Evolutionary conservation across 2,329 filamentous ascomycete species (phyloP).

Genomic region (Dissoconium aciculare): DNA sequence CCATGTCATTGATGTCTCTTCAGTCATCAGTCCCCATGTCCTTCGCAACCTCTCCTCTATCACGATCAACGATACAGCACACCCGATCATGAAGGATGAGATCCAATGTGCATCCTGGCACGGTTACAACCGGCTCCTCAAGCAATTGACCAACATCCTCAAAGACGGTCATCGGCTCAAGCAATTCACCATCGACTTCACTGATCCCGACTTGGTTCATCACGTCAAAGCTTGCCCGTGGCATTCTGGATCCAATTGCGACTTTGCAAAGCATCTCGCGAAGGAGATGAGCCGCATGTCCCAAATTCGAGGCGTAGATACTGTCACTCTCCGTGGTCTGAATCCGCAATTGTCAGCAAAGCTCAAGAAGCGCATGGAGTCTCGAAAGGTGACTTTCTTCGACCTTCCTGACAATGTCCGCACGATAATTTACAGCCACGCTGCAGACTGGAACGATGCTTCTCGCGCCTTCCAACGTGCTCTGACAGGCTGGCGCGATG

Average conservation of each 20-base stretch:
- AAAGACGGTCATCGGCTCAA: slow-evolving; percentile 17
- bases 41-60: slow-evolving; percentile 29
- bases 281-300: slow-evolving; percentile 9
- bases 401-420: slow-evolving; percentile 17
- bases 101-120: slow-evolving; percentile 13
- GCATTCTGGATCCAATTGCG: slow-evolving; percentile 10
- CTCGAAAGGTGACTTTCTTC: slow-evolving; percentile 10
- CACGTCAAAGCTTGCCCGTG: slow-evolving; percentile 18
- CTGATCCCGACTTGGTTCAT: slow-evolving; percentile 9
- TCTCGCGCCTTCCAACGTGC: slow-evolving; percentile 8
- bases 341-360: slow-evolving; percentile 11
- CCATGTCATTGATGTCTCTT: slow-evolving; percentile 4
- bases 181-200: slow-evolving; percentile 17
- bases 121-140: slow-evolving; percentile 17
- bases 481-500: slow-evolving; percentile 10
- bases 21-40: slow-evolving; percentile 12
- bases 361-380: slow-evolving; percentile 15
- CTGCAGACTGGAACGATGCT: slow-evolving; percentile 14
- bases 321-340: slow-evolving; percentile 15
- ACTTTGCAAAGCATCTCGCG: slow-evolving; percentile 17
- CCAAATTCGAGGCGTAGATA: slow-evolving; percentile 12
- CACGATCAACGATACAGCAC: slow-evolving; percentile 69
- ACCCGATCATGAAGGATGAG: slow-evolving; percentile 47
- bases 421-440: slow-evolving; percentile 17
- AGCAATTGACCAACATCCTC: slow-evolving; percentile 14